phyloP scores from a whole-genome alignment of 352 stramenopile genomes.

The Pythium dissimile region DNA sequence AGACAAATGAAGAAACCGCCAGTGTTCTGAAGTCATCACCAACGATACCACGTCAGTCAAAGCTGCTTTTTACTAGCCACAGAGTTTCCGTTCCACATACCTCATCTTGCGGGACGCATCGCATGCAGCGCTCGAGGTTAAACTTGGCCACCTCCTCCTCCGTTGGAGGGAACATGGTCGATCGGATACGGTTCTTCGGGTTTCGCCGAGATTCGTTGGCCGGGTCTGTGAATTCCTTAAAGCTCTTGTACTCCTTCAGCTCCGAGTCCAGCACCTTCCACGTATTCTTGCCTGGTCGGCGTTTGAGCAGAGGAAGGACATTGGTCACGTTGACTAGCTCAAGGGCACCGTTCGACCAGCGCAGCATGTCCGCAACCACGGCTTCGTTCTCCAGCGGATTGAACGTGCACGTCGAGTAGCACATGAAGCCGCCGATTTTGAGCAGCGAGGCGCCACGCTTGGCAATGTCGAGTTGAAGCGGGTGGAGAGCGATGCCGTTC shows the following conservation, averaged over 20 bases:
- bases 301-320: conserved; percentile 79
- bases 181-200: conserved; percentile 74
- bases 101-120: conserved; percentile 97
- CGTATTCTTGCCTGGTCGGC: conserved; percentile 77
- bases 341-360: conserved; percentile 85
- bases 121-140: conserved; percentile 93
- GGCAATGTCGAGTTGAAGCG: conserved; percentile 95
- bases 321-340: conserved; percentile 90
- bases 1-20: conserved; percentile 99
- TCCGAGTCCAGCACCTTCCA: conserved; percentile 94
- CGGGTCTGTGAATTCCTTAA: conserved; percentile 56
- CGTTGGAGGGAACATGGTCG: conserved; percentile 90
- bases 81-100: conserved; percentile 23
- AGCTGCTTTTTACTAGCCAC: neutral
- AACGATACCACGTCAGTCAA: neutral
- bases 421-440: conserved; percentile 92
- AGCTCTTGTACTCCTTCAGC: conserved; percentile 74
- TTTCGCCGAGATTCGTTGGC: conserved; percentile 63
- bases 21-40: conserved; percentile 74
- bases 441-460: conserved; percentile 90
- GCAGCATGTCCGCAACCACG: conserved; percentile 96
- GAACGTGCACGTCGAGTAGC: conserved; percentile 97
- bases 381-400: conserved; percentile 99
- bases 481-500: conserved; percentile 91
- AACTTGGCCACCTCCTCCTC: conserved; percentile 65